phyloP scores from a whole-genome alignment of 116 monocot genomes.

The Zostera marina region DNA sequence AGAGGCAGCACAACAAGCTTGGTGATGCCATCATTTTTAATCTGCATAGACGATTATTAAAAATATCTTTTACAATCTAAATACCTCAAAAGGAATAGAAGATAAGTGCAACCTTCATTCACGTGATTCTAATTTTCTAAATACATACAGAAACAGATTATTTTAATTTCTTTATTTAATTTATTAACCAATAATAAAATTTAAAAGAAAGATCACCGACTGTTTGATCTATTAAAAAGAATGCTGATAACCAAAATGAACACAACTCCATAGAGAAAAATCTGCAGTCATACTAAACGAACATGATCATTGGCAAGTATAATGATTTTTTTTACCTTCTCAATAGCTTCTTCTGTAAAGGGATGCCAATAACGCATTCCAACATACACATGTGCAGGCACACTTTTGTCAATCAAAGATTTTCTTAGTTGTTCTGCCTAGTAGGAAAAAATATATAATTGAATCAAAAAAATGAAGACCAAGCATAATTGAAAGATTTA shows the following conservation, averaged over 20 bases:
- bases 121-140: not conserved
- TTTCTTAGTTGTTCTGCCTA: conserved; percentile 78
- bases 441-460: not conserved
- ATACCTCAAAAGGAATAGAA: not conserved
- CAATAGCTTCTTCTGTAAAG: conserved; percentile 97
- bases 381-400: conserved; percentile 91
- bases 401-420: conserved; percentile 49
- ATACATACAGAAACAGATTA: no score
- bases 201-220: no score
- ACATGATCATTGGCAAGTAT: not conserved
- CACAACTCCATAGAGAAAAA: not conserved
- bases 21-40: conserved; percentile 87
- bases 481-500: no score
- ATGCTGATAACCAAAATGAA: no score
- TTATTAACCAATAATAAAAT: no score
- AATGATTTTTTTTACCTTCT: conserved; percentile 29
- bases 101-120: not conserved
- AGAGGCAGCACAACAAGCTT: conserved; percentile 98
- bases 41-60: conserved; percentile 25
- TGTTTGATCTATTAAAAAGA: no score
- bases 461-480: no score
- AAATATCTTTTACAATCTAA: not conserved
- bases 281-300: not conserved
- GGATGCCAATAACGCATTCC: conserved; percentile 99
- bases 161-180: no score